Base-by-base conservation (phyloP, 2,329 filamentous ascomycete species). In the Myriangium duriaei region DNA sequence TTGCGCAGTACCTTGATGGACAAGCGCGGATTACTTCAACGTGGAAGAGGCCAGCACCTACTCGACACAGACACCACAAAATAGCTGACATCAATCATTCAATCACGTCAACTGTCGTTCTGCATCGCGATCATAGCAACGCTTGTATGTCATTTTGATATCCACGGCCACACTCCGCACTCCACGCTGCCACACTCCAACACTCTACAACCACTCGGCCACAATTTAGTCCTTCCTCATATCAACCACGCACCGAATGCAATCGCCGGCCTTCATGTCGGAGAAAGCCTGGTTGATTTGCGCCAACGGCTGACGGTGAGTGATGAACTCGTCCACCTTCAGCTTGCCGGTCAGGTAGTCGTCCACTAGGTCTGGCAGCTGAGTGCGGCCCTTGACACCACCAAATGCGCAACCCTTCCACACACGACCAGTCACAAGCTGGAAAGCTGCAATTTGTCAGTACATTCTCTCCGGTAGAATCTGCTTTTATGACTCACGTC, bases 291-390 rank as follows among this genome's bases (percentile, higher is more conserved):
- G 68, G 71, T 96, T 96, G 63, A 98, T 93, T 54, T 81, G 76
- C 43, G 67, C 65, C 31, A 98, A 69, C 3, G 71, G 73, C 67
- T 93, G 84, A 51, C 87, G 78, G 68, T 98, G 91, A 19, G 91
- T 98, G 67, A 98, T 96, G 69, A 96, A 96, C 68, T 98, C 91
- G 59, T 96, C 88, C 32, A 96, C 91, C 78, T 95, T 96, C 57
- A 98, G 79, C 57, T 81, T 74, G 51, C 87, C 87, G 37, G 73
- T 72, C 61, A 92, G 71, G 67, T 98, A 98, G 63, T 96, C 88
- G 49, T 76, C 67, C 15, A 98, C 86, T 29, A 98, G 77, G 42
- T 72, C 78, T 33, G 82, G 81, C 48, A 98, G 76, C 67, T 98
- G 91, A 21, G 82, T 79, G 56, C 91, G 87, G 51, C 91, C 91